phyloP scores from a whole-genome alignment of 2,329 filamentous ascomycete species.

The Alternaria alternata region DNA sequence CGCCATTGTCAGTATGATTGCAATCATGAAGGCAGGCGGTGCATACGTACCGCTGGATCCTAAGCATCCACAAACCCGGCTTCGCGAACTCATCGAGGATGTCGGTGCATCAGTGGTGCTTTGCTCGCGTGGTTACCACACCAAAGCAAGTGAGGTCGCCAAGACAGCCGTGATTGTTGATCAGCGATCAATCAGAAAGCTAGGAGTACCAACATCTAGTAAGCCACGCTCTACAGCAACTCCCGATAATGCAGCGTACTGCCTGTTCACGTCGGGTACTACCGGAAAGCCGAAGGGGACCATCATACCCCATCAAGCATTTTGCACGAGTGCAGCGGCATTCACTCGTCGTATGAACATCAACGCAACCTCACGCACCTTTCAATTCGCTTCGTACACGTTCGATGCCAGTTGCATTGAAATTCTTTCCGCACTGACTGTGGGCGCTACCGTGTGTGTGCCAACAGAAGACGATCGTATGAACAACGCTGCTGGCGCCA shows the following conservation, averaged over 20 bases:
- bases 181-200: constrained; percentile 52
- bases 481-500: constrained; percentile 59
- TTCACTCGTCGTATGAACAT: constrained; percentile 53
- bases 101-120: constrained; percentile 41
- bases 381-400: constrained; percentile 60
- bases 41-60: constrained; percentile 52
- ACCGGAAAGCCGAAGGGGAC: constrained; percentile 64
- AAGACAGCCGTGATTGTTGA: constrained; percentile 39
- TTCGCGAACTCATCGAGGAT: constrained; percentile 46
- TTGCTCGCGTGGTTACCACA: constrained; percentile 34
- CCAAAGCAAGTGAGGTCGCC: constrained; percentile 35
- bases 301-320: constrained; percentile 68
- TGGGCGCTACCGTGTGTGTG: constrained; percentile 62
- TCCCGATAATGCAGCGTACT: constrained; percentile 63
- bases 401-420: constrained; percentile 65
- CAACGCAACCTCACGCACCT: constrained; percentile 63
- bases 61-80: constrained; percentile 45
- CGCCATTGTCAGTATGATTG: constrained; percentile 46
- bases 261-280: constrained; percentile 63
- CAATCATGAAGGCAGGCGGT: constrained; percentile 50
- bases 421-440: constrained; percentile 61
- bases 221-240: constrained; percentile 48
- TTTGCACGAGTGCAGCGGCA: constrained; percentile 58
- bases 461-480: constrained; percentile 64
- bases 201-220: constrained; percentile 45